Conservation (phyloP, 2,329 filamentous ascomycete genomes). For the Shiraia bambusicola region DNA sequence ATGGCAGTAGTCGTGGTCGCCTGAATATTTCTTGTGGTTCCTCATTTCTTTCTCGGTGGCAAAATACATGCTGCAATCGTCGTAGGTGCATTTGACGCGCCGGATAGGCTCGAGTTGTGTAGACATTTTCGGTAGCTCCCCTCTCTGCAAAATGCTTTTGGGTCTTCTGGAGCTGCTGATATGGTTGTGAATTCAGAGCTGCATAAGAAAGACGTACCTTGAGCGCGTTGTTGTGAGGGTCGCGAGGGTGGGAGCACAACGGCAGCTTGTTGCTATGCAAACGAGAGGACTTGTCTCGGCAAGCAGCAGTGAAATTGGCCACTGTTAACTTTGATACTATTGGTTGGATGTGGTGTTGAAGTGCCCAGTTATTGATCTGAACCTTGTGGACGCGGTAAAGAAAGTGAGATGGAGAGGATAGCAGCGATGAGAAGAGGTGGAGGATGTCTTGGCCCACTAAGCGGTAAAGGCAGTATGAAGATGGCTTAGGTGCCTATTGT, state of each 20-base stretch:
- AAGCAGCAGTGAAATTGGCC: no score
- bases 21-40: constrained; percentile 52
- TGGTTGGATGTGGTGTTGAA: no score
- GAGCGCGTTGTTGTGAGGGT: not conserved
- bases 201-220: no score
- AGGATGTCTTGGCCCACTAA: no score
- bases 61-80: constrained; percentile 51
- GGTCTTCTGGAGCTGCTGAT: not conserved
- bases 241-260: not conserved
- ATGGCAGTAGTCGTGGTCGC: constrained; percentile 50
- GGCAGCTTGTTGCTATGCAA: not conserved
- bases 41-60: constrained; percentile 49
- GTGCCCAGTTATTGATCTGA: no score
- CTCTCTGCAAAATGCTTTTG: not conserved
- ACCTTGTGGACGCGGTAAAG: no score
- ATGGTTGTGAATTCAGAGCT: not conserved
- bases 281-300: no score
- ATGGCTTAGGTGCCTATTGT: no score
- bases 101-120: constrained; percentile 23
- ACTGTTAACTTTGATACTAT: no score
- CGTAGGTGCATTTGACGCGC: constrained; percentile 47
- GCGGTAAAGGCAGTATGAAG: no score
- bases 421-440: no score
- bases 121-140: constrained; percentile 21
- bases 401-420: no score